Conservation (phyloP, 345 rosid genomes). For the Lepidium didymum region DNA sequence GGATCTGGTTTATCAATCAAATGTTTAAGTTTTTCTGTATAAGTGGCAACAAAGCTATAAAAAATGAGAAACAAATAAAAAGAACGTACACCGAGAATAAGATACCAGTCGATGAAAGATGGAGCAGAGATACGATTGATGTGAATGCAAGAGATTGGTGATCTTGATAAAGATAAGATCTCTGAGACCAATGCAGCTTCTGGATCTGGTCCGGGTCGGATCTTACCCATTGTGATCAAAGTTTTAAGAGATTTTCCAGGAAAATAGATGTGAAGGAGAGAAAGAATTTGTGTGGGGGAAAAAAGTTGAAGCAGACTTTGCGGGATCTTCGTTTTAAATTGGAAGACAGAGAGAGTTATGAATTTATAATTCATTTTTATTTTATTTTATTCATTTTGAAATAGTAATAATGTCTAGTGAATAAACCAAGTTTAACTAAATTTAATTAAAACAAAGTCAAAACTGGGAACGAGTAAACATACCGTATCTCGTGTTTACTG, state of each 20-base stretch:
- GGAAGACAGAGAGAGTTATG: constrained; percentile 8
- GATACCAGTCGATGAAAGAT: constrained; percentile 88
- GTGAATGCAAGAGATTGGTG: constrained; percentile 48
- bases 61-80: background rate
- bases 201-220: constrained; percentile 38
- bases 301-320: constrained; percentile 32
- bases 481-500: background rate
- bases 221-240: constrained; percentile 34
- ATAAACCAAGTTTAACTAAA: background rate
- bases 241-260: background rate
- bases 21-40: background rate
- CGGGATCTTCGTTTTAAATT: constrained; percentile 62
- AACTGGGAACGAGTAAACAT: constrained; percentile 15
- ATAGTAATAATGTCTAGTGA: background rate
- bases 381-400: background rate
- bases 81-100: constrained; percentile 65
- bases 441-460: background rate
- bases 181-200: constrained; percentile 49
- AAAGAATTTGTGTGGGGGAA: background rate
- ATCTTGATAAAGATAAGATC: constrained; percentile 54
- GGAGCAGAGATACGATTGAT: constrained; percentile 18
- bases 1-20: constrained; percentile 40
- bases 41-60: background rate
- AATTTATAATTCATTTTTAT: background rate
- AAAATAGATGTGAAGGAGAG: background rate